phyloP scores from a whole-genome alignment of 176 grass and related monocot genomes.

The Bothriochloa decipiens region DNA sequence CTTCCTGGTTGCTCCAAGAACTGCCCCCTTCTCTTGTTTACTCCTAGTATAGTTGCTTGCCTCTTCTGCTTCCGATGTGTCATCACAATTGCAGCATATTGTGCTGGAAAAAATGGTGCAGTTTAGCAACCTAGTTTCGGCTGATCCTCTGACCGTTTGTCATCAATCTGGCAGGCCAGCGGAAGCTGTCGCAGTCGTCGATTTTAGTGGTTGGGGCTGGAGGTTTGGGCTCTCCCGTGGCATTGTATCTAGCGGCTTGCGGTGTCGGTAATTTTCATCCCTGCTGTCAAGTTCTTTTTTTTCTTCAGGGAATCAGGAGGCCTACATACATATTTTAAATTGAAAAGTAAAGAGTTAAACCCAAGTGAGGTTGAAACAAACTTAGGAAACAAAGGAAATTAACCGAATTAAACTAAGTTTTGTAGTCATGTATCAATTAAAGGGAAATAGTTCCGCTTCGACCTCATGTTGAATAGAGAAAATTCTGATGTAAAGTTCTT shows the following conservation, averaged over 20 bases:
- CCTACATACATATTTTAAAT: not conserved
- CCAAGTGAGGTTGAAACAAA: not conserved
- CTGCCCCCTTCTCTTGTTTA: too few relatives aligned
- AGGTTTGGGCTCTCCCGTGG: conserved; percentile 83
- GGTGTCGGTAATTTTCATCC: conserved; percentile 77
- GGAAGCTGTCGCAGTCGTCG: conserved; percentile 69
- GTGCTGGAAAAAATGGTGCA: not conserved
- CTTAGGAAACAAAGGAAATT: not conserved
- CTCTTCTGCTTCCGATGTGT: not conserved
- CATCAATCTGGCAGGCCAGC: conserved; percentile 49
- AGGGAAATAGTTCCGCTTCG: not conserved
- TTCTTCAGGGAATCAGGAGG: not conserved
- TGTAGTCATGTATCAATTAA: not conserved
- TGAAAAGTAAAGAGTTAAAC: not conserved
- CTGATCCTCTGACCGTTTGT: conserved; percentile 13
- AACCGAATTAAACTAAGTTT: not conserved
- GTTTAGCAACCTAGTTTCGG: not conserved
- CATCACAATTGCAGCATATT: not conserved
- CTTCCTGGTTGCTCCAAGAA: not conserved
- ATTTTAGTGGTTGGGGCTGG: conserved; percentile 92
- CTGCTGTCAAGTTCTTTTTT: not conserved
- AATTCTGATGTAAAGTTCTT: not conserved
- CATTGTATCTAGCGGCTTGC: conserved; percentile 80
- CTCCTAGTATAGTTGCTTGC: not conserved
- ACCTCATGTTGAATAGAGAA: not conserved